Base-by-base conservation (phyloP, 148 eudicot genomes). In the Camellia lanceoleosa region DNA sequence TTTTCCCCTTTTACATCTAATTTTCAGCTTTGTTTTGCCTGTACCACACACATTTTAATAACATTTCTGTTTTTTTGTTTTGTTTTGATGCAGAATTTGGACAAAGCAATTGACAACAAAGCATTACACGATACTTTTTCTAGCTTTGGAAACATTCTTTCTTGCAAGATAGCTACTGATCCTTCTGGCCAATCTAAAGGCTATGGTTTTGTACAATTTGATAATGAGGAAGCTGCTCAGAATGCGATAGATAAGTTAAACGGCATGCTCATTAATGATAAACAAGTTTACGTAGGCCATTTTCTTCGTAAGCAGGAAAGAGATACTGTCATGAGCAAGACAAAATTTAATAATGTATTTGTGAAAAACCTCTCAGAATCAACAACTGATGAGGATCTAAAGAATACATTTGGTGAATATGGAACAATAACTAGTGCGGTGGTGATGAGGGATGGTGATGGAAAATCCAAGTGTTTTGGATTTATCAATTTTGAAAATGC, bases 291-390 rank as follows among this genome's bases (percentile, higher is more conserved):
- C 66, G 93, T 90, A 70, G 93, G 93, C 30, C 89, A 76, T 78
- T 90, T 90, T 81, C 90, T 90, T 41, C 91, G 93, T 51, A 90
- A 86, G 88, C 93, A 90, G 77, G 93, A 90, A 77, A 81, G 93
- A 79, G 93, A 90, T 0, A 75, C 89, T 75, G 44, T 54, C 42
- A 44, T 55, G 49, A 81, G 16, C 78, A 85, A 70, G 67, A 86
- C 83, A 55, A 90, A 83, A 80, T 90, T 90, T 56, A 89, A 90
- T 79, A 90, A 90, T 78, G 88, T 90, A 2, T 90, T 69, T 78
- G 91, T 90, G 73, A 90, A 90, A 78, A 90, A 87, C 80, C 75
- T 90, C 2, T 56, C 91, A 5, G 93, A 90, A 18, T 68, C 82
- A 16, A 85, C 91, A 30, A 80, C 88, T 6, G 93, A 90, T 60